Evolutionary conservation across 1,284 basidiomycete species (phyloP).

Genomic region (Sutorius eximius): DNA sequence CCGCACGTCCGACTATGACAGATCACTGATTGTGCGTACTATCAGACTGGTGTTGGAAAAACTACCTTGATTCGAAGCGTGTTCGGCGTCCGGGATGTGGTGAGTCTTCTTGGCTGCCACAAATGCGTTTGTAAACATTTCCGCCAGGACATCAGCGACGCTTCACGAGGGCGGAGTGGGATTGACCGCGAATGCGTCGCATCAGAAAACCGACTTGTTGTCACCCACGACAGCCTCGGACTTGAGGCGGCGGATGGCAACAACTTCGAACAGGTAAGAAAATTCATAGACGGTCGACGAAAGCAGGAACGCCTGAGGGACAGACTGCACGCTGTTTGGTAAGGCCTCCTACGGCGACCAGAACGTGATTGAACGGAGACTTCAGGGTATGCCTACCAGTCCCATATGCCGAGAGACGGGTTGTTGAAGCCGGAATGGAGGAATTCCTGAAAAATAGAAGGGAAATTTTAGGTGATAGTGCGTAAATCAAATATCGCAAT

Average conservation of each 20-base stretch:
- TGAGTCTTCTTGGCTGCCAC: neutral
- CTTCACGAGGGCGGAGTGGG: neutral
- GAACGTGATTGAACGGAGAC: neutral
- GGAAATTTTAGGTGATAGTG: neutral
- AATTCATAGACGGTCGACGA: neutral
- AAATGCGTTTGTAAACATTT: neutral
- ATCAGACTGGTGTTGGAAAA: neutral
- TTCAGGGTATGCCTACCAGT: neutral
- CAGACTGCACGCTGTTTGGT: slow-evolving; percentile 1
- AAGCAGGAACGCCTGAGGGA: neutral
- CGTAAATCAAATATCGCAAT: neutral
- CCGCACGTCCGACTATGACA: neutral
- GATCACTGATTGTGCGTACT: neutral
- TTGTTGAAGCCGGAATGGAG: neutral
- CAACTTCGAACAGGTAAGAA: neutral
- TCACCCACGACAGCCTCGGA: neutral
- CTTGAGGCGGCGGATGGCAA: neutral
- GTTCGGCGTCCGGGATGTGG: neutral
- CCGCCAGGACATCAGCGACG: neutral
- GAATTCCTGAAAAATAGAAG: neutral
- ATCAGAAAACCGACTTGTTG: neutral
- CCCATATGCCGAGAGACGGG: neutral
- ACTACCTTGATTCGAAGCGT: neutral
- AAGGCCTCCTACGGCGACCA: neutral
- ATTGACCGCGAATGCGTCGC: neutral